Conservation (phyloP, 2,329 filamentous ascomycete species). For the Cladosporium oxysporum region DNA sequence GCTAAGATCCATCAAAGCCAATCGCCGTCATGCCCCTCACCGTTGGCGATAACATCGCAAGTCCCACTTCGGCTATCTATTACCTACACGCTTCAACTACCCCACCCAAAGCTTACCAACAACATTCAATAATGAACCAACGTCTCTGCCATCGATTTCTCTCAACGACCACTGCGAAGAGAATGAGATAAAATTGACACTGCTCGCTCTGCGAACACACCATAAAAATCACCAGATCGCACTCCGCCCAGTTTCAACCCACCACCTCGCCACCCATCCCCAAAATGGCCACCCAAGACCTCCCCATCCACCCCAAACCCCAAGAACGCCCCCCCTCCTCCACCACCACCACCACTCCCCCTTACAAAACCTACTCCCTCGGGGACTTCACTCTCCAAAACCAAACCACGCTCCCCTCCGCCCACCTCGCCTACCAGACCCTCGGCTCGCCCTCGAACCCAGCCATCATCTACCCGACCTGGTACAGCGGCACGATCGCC, state of each 20-base stretch:
- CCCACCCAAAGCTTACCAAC: not conserved
- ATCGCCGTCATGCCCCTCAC: not conserved
- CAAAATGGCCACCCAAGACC: not conserved
- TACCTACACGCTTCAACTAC: not conserved
- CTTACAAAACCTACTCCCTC: slow-evolving; percentile 50
- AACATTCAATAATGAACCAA: not conserved
- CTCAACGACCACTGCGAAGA: not conserved
- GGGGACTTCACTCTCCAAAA: slow-evolving; percentile 58
- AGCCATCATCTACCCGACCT: slow-evolving; percentile 74
- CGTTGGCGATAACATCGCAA: not conserved
- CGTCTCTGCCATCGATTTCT: not conserved
- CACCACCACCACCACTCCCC: slow-evolving; percentile 2
- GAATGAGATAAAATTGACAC: not conserved
- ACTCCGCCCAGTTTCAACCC: not conserved
- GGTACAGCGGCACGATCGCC: slow-evolving; percentile 69
- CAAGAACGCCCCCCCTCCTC: not conserved
- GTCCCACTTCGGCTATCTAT: not conserved
- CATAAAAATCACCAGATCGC: not conserved
- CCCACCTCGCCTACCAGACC: slow-evolving; percentile 75
- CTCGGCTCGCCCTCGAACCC: slow-evolving; percentile 65
- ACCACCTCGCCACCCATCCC: not conserved
- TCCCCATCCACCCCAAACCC: not conserved
- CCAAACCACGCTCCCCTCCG: slow-evolving; percentile 62
- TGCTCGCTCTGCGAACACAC: not conserved
- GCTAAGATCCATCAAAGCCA: not conserved